phyloP scores from a whole-genome alignment of 331 rosid species.

The Spiraea crenata region DNA sequence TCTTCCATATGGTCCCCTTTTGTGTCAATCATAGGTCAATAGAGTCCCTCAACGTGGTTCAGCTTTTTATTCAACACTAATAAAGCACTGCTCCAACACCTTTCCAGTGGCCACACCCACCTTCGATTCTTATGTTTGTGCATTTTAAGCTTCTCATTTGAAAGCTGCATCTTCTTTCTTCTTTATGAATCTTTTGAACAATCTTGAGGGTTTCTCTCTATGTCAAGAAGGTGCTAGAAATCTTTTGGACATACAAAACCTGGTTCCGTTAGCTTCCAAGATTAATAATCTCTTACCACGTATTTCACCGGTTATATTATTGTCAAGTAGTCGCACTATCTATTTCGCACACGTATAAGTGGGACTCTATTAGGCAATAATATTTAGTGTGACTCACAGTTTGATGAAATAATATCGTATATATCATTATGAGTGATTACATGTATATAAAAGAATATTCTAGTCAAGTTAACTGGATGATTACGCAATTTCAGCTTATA shows the following conservation, averaged over 20 bases:
- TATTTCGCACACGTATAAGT: too few species aligned
- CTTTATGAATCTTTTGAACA: too few species aligned
- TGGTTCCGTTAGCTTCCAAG: background rate
- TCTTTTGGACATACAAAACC: background rate
- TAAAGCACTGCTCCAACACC: background rate
- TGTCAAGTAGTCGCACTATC: too few species aligned
- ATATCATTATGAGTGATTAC: too few species aligned
- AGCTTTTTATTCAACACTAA: background rate
- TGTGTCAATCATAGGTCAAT: conserved; percentile 5
- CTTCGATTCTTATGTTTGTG: conserved; percentile 7
- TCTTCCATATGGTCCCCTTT: conserved; percentile 33
- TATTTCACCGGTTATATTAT: too few species aligned
- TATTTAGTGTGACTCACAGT: too few species aligned
- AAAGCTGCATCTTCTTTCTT: conserved; percentile 19
- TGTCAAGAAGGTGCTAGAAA: background rate
- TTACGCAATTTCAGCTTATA: background rate
- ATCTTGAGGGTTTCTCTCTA: too few species aligned
- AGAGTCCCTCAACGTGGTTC: background rate
- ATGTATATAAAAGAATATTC: background rate
- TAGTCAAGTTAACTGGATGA: background rate
- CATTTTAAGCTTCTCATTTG: conserved; percentile 1
- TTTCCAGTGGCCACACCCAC: conserved; percentile 1
- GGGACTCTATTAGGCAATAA: too few species aligned
- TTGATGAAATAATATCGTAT: too few species aligned
- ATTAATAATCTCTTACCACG: too few species aligned